These are phyloP conservation scores for Saturnispora halmiae DNA, from an alignment of 805 yeast genomes.

Conservation along the genomic window DNA sequence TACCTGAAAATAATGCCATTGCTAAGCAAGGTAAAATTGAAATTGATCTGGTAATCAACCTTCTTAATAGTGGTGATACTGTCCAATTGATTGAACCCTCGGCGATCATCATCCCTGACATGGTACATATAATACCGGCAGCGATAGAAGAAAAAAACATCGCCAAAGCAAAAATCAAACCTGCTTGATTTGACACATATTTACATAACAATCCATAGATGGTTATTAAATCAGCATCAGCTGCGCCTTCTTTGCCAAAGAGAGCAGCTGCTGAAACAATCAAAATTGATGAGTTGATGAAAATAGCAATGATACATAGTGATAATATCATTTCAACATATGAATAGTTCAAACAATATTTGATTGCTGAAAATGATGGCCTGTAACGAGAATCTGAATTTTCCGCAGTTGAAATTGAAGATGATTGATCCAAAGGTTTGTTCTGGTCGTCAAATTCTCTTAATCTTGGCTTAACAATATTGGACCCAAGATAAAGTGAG, in stretches of 20 bases:
- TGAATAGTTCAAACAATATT: constrained; percentile 62
- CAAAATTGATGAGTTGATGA: constrained; percentile 77
- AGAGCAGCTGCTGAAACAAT: constrained; percentile 76
- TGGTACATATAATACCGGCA: constrained; percentile 88
- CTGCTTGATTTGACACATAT: constrained; percentile 66
- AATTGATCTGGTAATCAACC: constrained; percentile 67
- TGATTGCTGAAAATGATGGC: constrained; percentile 68
- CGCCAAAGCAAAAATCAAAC: constrained; percentile 78
- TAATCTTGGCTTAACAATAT: constrained; percentile 77
- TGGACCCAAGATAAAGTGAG: constrained; percentile 74
- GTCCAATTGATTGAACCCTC: constrained; percentile 88
- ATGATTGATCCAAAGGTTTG: constrained; percentile 10
- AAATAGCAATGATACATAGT: constrained; percentile 69
- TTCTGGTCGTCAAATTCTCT: constrained; percentile 56
- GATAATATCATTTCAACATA: constrained; percentile 63
- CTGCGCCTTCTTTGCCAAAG: constrained; percentile 59
- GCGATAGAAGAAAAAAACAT: constrained; percentile 78
- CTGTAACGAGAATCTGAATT: constrained; percentile 34
- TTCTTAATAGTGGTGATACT: constrained; percentile 67
- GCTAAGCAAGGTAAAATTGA: constrained; percentile 75
- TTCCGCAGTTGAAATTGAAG: constrained; percentile 1
- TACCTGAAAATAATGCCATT: constrained; percentile 64
- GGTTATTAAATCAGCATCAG: constrained; percentile 74
- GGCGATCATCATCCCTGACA: constrained; percentile 86
- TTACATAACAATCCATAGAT: constrained; percentile 56